Conservation (phyloP, 441 rosid genomes). For the Pelargonium citronellum region DNA sequence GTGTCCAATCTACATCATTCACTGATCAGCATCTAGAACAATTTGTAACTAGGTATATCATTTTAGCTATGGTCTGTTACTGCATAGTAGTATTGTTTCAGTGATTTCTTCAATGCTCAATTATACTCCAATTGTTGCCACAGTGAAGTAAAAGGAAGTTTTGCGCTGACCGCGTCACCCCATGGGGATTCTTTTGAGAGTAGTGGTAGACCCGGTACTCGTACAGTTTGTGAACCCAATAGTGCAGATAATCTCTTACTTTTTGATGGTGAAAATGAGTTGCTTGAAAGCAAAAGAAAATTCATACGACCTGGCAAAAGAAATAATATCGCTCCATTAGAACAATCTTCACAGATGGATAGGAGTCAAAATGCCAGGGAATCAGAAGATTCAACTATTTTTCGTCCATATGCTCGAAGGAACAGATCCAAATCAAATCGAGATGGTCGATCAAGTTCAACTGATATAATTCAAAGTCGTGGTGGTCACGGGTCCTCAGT, state of each 20-base stretch:
- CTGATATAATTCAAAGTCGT: conserved; percentile 60
- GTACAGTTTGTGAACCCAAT: conserved; percentile 69
- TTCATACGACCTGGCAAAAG: conserved; percentile 44
- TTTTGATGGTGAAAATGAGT: conserved; percentile 74
- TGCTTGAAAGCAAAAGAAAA: conserved; percentile 50
- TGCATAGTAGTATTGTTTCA: conserved; percentile 18
- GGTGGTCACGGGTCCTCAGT: conserved; percentile 60
- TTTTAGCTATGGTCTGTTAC: conserved; percentile 23
- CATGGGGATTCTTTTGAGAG: conserved; percentile 94
- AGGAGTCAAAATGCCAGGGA: conserved; percentile 68
- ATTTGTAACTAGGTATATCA: conserved; percentile 70
- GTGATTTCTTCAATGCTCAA: conserved; percentile 22
- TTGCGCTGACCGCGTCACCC: conserved; percentile 84
- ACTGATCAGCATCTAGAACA: conserved; percentile 77
- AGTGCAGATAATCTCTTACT: conserved; percentile 79
- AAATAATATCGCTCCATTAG: conserved; percentile 47
- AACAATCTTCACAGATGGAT: conserved; percentile 59
- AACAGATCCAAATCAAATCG: conserved; percentile 82
- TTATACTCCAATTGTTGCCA: conserved; percentile 22
- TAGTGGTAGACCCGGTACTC: conserved; percentile 82
- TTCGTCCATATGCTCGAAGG: conserved; percentile 96
- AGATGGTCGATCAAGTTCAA: conserved; percentile 78
- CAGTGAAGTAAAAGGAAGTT: conserved; percentile 97
- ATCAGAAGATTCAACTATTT: conserved; percentile 91
- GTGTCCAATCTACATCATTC: conserved; percentile 92